Conservation (phyloP, 441 rosid species). For the Mallotus repandus region DNA sequence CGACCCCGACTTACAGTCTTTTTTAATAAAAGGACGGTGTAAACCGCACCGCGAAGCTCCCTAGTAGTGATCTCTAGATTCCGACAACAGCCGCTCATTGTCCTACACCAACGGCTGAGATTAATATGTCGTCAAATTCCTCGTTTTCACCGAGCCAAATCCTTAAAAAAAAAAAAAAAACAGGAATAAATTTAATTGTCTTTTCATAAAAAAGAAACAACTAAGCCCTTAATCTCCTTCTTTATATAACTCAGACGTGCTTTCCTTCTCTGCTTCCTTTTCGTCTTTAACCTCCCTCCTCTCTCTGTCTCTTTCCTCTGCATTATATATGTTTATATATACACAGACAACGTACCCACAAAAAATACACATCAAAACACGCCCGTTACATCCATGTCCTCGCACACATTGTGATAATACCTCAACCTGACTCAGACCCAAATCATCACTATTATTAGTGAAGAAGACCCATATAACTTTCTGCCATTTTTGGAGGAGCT, state of each 20-base stretch:
- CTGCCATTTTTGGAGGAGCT: no score
- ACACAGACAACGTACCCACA: not conserved
- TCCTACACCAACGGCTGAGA: constrained; percentile 14
- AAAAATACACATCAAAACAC: no score
- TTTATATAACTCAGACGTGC: not conserved
- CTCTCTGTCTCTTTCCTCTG: not conserved
- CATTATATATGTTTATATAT: not conserved
- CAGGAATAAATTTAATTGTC: no score
- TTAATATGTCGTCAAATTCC: constrained; percentile 1
- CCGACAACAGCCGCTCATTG: not conserved
- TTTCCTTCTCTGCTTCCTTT: constrained; percentile 8
- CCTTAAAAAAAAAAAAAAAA: not conserved
- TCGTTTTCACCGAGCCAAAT: constrained; percentile 1
- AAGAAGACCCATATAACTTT: no score
- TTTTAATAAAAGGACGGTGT: no score
- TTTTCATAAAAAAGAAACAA: not conserved
- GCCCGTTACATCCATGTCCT: no score
- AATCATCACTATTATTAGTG: no score
- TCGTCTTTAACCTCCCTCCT: not conserved
- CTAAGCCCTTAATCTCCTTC: not conserved
- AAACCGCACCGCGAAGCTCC: no score
- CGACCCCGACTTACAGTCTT: no score
- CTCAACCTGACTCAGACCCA: no score
- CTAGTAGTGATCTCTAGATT: not conserved
- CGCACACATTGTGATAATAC: no score